Conservation (phyloP, 1,139 yeast species). For the Eremothecium coryli region DNA sequence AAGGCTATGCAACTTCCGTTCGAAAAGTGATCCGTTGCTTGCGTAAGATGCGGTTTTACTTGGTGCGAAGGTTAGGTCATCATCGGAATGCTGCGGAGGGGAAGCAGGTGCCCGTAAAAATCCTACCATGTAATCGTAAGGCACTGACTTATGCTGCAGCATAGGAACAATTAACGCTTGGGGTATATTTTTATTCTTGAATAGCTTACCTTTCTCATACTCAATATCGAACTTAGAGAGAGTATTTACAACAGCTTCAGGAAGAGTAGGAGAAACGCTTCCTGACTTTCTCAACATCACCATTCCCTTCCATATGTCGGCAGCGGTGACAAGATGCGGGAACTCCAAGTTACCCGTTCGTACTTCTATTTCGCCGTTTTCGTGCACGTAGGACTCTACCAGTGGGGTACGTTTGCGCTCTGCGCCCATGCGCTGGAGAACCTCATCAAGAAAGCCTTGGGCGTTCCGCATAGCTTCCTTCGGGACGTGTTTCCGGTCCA, state of each 20-base stretch:
- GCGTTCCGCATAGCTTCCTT: constrained; percentile 3
- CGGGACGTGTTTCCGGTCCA: constrained; percentile 16
- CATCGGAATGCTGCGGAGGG: too few species aligned
- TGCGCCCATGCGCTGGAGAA: neutral
- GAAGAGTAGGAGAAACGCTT: constrained; percentile 16
- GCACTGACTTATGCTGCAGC: constrained; percentile 12
- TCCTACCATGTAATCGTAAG: neutral
- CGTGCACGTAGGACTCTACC: neutral
- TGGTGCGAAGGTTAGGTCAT: too few species aligned
- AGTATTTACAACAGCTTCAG: constrained; percentile 19
- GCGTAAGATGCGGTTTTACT: too few species aligned
- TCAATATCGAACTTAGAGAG: constrained; percentile 20
- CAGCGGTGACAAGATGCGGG: constrained; percentile 19
- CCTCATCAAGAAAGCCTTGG: constrained; percentile 4
- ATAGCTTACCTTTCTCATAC: constrained; percentile 19
- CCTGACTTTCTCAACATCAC: constrained; percentile 15
- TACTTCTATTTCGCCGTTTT: constrained; percentile 5
- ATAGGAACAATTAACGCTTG: constrained; percentile 16
- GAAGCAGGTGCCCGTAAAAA: too few species aligned
- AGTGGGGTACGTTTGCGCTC: constrained; percentile 1
- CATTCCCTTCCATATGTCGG: constrained; percentile 18
- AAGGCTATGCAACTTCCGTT: neutral
- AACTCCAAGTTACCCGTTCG: constrained; percentile 7
- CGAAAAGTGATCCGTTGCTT: too few species aligned
- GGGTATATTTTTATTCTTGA: constrained; percentile 18